A percentile compares a stretch with the other conserved stretches of the same genome.
Evolutionary conservation across 176 grass and related monocot genomes (phyloP).

Genomic region (Zoysia pacifica): DNA sequence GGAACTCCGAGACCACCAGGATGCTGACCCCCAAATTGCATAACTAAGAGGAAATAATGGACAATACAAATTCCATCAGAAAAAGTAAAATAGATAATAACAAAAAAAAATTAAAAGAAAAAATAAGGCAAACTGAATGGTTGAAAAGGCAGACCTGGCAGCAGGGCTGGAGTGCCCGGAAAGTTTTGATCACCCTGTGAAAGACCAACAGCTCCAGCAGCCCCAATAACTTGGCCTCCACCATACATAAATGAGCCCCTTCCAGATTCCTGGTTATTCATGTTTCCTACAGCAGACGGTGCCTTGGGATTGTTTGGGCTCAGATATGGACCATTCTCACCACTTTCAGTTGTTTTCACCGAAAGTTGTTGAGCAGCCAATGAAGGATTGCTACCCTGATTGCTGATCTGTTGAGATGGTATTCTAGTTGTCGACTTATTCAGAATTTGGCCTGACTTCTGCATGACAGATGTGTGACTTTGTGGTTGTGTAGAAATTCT

Average conservation of each 20-base stretch:
- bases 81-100: not conserved
- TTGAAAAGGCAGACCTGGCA: conserved; percentile 73
- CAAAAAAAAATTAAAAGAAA: conserved; percentile 25
- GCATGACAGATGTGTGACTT: conserved; percentile 48
- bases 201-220: conserved; percentile 64
- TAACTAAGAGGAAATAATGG: conserved; percentile 50
- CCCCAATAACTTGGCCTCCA: conserved; percentile 75
- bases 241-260: conserved; percentile 64
- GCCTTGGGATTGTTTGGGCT: conserved; percentile 52
- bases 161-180: conserved; percentile 89
- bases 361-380: conserved; percentile 40
- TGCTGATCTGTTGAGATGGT: conserved; percentile 48
- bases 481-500: conserved; percentile 57
- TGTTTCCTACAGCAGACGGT: conserved; percentile 47
- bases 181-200: conserved; percentile 82
- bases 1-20: conserved; percentile 77
- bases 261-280: conserved; percentile 60
- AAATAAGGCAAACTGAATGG: conserved; percentile 2
- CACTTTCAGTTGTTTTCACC: conserved; percentile 56
- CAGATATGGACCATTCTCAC: conserved; percentile 51
- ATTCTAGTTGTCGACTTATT: conserved; percentile 45
- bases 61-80: conserved; percentile 6
- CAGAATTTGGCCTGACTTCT: conserved; percentile 53
- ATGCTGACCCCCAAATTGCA: conserved; percentile 91
- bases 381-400: conserved; percentile 47